Base-by-base conservation (phyloP, 257 asterid species). In the Gynochthodes officinalis region DNA sequence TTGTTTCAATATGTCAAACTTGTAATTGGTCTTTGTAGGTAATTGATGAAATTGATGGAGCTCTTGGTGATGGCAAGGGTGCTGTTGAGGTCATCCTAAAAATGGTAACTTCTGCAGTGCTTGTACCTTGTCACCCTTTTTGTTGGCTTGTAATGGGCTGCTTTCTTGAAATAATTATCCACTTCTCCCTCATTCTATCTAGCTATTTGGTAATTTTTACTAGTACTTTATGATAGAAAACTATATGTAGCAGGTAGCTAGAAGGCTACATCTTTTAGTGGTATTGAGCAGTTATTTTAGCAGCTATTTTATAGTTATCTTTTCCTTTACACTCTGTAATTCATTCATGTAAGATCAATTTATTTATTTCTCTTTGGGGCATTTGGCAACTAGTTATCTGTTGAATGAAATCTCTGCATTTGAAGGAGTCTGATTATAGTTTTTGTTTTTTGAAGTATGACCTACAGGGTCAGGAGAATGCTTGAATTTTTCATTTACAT, bases 31-130 rank as follows among this genome's bases (percentile, higher is more conserved):
- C 58, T 64, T 62, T 81, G 40, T 71, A 94, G 99, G 90, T 95
- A 68, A 85, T 95, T 81, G 99, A 95, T 84, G 99, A 95, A 81
- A 95, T 92, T 70, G 99, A 95, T 77, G 99, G 99, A 68, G 97
- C 99, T 75, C 98, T 92, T 58, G 91, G 89, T 74, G 99, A 89
- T 55, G 99, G 99, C 69, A 95, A 95, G 81, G 99, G 99, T 78
- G 99, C 97, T 76, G 93, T 95, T 40, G 99, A 95, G 25, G 82
- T 95, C 85, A 82, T 95, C 80, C 86, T 95, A 65, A 82, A 81
- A 77, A 78, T 95, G 96, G 99, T 94, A 86, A 77, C 78, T 79
- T 79, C 43, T 60, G 32, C 73, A 64, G 52, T 40, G 72, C 59
- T 71, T 71, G 52, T 70, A 27, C 59, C 40, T 30, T 7, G 7